Conservation (phyloP, 108 stramenopile genomes). For the Stephanodiscus minutulus region DNA sequence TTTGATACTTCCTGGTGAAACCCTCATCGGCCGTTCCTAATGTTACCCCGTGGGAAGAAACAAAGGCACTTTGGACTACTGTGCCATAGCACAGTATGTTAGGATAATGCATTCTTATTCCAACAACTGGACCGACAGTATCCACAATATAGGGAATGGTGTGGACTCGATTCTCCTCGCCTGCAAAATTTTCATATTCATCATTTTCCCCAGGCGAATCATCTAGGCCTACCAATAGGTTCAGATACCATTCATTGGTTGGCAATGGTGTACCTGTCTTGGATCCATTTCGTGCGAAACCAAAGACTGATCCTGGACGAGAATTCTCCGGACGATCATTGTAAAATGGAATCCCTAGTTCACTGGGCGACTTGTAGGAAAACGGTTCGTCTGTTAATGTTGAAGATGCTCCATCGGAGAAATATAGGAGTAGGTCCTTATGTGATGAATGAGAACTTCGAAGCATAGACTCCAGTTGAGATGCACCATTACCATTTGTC, state of each 20-base stretch:
- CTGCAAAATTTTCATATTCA: constrained; percentile 51
- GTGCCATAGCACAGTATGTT: constrained; percentile 50
- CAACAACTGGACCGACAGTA: constrained; percentile 70
- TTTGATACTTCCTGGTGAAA: constrained; percentile 30
- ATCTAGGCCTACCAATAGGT: constrained; percentile 57
- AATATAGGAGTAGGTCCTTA: constrained; percentile 5
- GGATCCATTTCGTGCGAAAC: constrained; percentile 13
- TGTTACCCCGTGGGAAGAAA: constrained; percentile 65
- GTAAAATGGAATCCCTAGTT: constrained; percentile 32
- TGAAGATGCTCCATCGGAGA: constrained; percentile 26
- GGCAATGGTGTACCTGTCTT: constrained; percentile 53
- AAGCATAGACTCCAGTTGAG: not conserved
- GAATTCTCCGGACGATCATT: constrained; percentile 33
- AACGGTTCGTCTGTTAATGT: constrained; percentile 29
- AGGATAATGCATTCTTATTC: constrained; percentile 63
- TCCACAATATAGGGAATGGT: constrained; percentile 81
- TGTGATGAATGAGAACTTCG: not conserved
- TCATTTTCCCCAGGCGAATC: constrained; percentile 17
- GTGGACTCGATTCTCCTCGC: constrained; percentile 62
- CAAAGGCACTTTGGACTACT: constrained; percentile 66
- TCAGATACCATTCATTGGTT: constrained; percentile 86
- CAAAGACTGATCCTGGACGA: constrained; percentile 37
- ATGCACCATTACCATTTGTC: not conserved
- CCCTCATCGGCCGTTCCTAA: constrained; percentile 54
- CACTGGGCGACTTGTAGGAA: constrained; percentile 27